These are phyloP conservation scores for Luvunga scandens DNA, from an alignment of 345 rosid genomes.

Conservation along the genomic window DNA sequence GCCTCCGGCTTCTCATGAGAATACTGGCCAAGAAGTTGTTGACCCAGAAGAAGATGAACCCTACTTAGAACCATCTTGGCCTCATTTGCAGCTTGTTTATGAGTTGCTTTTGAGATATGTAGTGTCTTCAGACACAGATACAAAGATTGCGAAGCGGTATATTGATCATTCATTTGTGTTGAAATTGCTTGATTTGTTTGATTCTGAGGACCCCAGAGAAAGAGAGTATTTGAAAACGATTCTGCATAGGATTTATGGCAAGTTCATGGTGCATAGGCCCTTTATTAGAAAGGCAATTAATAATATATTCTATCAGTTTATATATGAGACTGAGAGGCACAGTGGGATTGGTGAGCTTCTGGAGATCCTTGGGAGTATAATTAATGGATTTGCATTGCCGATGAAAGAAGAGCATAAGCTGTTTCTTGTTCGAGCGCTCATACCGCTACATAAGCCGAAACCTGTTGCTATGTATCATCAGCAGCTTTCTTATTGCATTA, in stretches of 20 bases:
- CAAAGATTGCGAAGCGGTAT: conserved; percentile 73
- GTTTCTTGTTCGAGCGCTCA: conserved; percentile 81
- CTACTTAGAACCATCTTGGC: conserved; percentile 83
- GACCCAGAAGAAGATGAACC: conserved; percentile 92
- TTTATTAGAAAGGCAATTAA: conserved; percentile 81
- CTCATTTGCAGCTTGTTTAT: conserved; percentile 83
- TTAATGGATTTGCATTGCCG: conserved; percentile 90
- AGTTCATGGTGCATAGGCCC: conserved; percentile 89
- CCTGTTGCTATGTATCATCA: conserved; percentile 64
- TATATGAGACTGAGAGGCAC: conserved; percentile 87
- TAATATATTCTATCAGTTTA: conserved; percentile 74
- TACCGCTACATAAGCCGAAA: conserved; percentile 89
- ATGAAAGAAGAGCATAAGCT: conserved; percentile 95
- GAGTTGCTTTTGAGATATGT: conserved; percentile 73
- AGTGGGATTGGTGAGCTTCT: conserved; percentile 75
- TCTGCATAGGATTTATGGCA: conserved; percentile 87
- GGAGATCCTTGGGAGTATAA: conserved; percentile 89
- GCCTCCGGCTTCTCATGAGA: conserved; percentile 78
- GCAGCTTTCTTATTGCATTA: conserved; percentile 79
- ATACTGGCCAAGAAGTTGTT: conserved; percentile 64
- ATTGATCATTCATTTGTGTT: conserved; percentile 76
- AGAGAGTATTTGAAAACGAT: conserved; percentile 83
- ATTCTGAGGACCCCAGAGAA: conserved; percentile 80
- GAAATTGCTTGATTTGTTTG: conserved; percentile 76
- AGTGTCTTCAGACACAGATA: conserved; percentile 76